phyloP scores from a whole-genome alignment of 192 early-diverging fungal genomes.

The Geranomyces michiganensis region DNA sequence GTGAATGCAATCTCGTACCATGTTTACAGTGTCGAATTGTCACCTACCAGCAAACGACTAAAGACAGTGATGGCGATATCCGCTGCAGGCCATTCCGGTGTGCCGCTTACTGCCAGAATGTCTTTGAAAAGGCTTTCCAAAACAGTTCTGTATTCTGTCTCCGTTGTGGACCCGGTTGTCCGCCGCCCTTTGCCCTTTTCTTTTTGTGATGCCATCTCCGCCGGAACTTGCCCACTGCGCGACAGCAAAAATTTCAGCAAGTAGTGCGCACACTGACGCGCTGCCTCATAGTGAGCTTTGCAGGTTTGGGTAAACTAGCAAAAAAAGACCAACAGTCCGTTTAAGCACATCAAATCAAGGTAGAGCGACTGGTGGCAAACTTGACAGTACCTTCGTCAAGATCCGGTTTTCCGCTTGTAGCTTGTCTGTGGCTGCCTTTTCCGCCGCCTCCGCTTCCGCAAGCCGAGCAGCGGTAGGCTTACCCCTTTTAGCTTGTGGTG shows the following conservation, averaged over 20 bases:
- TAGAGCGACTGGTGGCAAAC: too few relatives aligned
- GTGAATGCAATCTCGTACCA: too few relatives aligned
- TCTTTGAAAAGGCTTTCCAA: conserved; percentile 77
- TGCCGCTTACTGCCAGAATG: conserved; percentile 67
- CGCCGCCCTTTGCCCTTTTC: conserved; percentile 10
- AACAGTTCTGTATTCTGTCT: conserved; percentile 72
- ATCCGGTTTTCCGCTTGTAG: neutral
- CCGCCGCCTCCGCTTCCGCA: neutral
- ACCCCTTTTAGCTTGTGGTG: neutral
- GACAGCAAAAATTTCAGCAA: conserved; percentile 63
- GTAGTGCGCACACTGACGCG: conserved; percentile 59
- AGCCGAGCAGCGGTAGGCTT: neutral
- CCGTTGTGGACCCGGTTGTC: conserved; percentile 23
- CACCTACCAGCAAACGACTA: conserved; percentile 67
- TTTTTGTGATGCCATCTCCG: neutral
- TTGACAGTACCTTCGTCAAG: neutral
- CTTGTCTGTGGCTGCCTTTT: neutral
- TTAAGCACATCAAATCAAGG: neutral
- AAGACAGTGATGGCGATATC: conserved; percentile 71
- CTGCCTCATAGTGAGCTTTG: conserved; percentile 48
- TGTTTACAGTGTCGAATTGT: neutral
- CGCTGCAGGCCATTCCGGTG: conserved; percentile 91
- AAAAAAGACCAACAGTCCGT: neutral
- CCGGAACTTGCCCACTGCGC: conserved; percentile 44
- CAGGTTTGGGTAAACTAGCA: conserved; percentile 21